Conservation (phyloP, 2,329 filamentous ascomycete species). For the Neofusicoccum laricinum region DNA sequence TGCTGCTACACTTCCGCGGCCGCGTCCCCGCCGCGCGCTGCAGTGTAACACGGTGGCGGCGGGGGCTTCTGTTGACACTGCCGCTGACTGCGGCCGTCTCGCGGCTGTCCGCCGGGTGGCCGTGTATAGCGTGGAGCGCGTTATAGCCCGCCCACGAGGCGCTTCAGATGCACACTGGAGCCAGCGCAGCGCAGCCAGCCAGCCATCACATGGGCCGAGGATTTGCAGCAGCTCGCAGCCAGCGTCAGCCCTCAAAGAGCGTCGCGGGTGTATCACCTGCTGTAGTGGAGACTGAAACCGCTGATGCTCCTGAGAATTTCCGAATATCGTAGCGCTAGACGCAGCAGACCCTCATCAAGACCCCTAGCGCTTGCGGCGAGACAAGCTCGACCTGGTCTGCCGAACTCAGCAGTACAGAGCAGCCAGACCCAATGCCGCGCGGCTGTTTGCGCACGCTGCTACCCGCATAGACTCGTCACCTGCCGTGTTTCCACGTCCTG, state of each 20-base stretch:
- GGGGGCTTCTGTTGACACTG: neutral
- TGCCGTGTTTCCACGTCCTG: neutral
- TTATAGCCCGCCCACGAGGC: neutral
- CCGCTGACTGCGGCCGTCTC: neutral
- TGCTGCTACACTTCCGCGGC: constrained; percentile 6
- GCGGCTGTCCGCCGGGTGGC: neutral
- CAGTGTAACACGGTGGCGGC: neutral
- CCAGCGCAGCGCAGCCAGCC: neutral
- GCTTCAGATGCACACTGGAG: neutral
- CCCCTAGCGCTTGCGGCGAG: neutral
- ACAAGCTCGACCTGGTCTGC: neutral
- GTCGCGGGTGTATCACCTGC: neutral
- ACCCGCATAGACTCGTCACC: neutral
- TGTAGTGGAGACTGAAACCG: constrained; percentile 6
- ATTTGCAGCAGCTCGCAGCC: neutral
- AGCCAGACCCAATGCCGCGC: constrained; percentile 4
- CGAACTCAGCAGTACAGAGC: neutral
- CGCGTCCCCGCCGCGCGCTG: neutral
- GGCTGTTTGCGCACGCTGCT: constrained; percentile 10
- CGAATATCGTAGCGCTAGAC: constrained; percentile 8
- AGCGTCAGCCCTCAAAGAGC: neutral
- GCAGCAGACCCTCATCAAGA: neutral
- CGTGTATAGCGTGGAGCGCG: neutral
- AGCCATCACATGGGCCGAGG: neutral
- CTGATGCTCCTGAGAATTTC: constrained; percentile 7